Conservation (phyloP, 139 green algal species). For the Chlamydomonas sp. region DNA sequence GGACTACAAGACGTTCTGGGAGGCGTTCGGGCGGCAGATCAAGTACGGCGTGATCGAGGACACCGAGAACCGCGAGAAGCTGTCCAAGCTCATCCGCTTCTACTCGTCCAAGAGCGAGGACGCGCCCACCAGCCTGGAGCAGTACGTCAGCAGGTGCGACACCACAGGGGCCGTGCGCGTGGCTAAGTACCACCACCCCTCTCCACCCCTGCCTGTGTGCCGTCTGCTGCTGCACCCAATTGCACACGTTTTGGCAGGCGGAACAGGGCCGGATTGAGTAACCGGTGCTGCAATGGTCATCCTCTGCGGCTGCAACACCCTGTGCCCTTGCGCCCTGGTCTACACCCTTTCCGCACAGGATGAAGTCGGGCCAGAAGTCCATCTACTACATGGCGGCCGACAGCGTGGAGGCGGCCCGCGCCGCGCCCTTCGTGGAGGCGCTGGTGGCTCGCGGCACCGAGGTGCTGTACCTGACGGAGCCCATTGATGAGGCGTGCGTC, state of each 20-base stretch:
- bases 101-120: conserved; percentile 68
- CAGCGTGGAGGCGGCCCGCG: conserved; percentile 58
- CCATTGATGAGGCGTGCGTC: conserved; percentile 95
- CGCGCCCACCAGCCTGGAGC: conserved; percentile 73
- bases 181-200: too few species aligned
- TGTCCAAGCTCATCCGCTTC: conserved; percentile 91
- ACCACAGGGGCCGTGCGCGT: too few species aligned
- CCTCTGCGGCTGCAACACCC: not conserved
- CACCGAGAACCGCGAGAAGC: conserved; percentile 71
- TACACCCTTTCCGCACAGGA: conserved; percentile 53
- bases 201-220: too few species aligned
- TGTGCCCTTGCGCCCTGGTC: not conserved
- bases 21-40: conserved; percentile 91
- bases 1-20: conserved; percentile 93
- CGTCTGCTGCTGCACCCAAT: too few species aligned
- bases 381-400: conserved; percentile 95
- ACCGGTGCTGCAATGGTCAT: not conserved
- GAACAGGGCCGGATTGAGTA: too few species aligned
- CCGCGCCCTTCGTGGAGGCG: conserved; percentile 90
- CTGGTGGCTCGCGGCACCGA: conserved; percentile 86
- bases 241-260: too few species aligned
- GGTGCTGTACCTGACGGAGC: conserved; percentile 95
- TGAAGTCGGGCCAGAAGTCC: conserved; percentile 91
- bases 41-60: conserved; percentile 97
- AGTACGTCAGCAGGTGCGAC: conserved; percentile 93